phyloP scores from a whole-genome alignment of 2,329 filamentous ascomycete species.

The Blastomyces parvus region DNA sequence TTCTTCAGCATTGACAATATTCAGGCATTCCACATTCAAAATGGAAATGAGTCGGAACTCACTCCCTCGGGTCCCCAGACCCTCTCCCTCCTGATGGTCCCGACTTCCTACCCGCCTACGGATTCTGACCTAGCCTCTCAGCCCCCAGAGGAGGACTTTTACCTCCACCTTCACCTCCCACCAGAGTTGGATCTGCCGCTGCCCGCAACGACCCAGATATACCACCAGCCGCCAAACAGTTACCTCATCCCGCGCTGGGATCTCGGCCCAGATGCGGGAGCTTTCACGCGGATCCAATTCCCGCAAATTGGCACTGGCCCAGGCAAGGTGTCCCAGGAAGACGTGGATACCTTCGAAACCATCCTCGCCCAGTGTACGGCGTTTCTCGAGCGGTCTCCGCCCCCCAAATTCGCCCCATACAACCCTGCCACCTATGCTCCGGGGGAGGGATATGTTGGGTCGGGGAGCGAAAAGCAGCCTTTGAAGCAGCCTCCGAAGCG shows the following conservation, averaged over 20 bases:
- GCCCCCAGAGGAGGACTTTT: slow-evolving; percentile 75
- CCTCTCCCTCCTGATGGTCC: slow-evolving; percentile 89
- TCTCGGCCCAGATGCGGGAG: slow-evolving; percentile 73
- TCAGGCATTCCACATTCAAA: slow-evolving; percentile 78
- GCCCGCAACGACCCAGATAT: slow-evolving; percentile 93
- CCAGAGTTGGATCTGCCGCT: slow-evolving; percentile 89
- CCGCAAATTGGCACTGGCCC: slow-evolving; percentile 59
- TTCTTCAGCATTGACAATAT: slow-evolving; percentile 61
- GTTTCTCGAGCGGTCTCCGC: slow-evolving; percentile 74
- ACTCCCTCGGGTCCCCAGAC: slow-evolving; percentile 83
- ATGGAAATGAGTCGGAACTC: slow-evolving; percentile 74
- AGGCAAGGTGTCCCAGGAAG: slow-evolving; percentile 65
- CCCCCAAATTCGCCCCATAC: slow-evolving; percentile 51
- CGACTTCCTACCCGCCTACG: slow-evolving; percentile 64
- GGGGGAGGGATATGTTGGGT: slow-evolving; percentile 63
- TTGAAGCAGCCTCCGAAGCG: slow-evolving; percentile 23
- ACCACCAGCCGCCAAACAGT: slow-evolving; percentile 84
- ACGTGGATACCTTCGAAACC: slow-evolving; percentile 92
- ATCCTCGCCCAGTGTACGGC: slow-evolving; percentile 96
- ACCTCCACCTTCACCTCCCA: slow-evolving; percentile 87
- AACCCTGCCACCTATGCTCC: slow-evolving; percentile 73
- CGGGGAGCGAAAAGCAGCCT: slow-evolving; percentile 19
- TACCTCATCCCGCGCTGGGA: slow-evolving; percentile 96
- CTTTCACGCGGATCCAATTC: slow-evolving; percentile 90
- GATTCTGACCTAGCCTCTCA: slow-evolving; percentile 48